Evolutionary conservation across 2,329 filamentous ascomycete species (phyloP).

Genomic region (Sphaerulina vaccinii): DNA sequence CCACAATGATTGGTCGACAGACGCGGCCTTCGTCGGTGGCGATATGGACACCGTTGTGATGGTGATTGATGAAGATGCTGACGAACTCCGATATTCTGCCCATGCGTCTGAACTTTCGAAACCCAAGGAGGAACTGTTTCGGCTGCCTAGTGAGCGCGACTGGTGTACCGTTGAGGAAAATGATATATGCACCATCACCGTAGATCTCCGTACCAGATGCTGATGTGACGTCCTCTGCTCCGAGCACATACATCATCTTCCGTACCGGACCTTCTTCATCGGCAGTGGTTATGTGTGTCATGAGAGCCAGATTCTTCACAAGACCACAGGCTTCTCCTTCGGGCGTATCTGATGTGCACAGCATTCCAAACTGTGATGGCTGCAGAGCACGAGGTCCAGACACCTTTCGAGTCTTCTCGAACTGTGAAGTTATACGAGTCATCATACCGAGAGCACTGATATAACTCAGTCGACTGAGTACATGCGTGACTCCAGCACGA

Average conservation of each 20-base stretch:
- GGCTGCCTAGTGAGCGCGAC: conserved; percentile 83
- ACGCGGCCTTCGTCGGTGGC: conserved; percentile 97
- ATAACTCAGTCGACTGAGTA: conserved; percentile 91
- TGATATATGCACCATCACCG: conserved; percentile 76
- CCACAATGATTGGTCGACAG: conserved; percentile 91
- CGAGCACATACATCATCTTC: conserved; percentile 80
- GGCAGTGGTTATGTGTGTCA: conserved; percentile 98
- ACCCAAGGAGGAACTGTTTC: conserved; percentile 79
- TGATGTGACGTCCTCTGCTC: conserved; percentile 76
- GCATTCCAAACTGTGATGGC: conserved; percentile 96
- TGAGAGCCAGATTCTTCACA: conserved; percentile 95
- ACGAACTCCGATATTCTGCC: conserved; percentile 95
- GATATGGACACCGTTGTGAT: conserved; percentile 43
- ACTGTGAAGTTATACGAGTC: conserved; percentile 97
- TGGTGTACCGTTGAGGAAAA: conserved; percentile 94
- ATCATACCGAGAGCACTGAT: conserved; percentile 98
- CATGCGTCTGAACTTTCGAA: conserved; percentile 81
- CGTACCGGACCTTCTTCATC: conserved; percentile 89
- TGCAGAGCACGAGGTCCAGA: conserved; percentile 93
- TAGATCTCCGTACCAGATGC: conserved; percentile 87
- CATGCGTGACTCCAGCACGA: conserved; percentile 91
- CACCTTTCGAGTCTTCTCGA: conserved; percentile 97
- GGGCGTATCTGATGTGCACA: conserved; percentile 94
- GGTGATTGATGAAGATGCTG: conserved; percentile 40
- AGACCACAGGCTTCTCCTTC: conserved; percentile 98